phyloP scores from a whole-genome alignment of 441 rosid genomes.

The Syzygium syzygioides region DNA sequence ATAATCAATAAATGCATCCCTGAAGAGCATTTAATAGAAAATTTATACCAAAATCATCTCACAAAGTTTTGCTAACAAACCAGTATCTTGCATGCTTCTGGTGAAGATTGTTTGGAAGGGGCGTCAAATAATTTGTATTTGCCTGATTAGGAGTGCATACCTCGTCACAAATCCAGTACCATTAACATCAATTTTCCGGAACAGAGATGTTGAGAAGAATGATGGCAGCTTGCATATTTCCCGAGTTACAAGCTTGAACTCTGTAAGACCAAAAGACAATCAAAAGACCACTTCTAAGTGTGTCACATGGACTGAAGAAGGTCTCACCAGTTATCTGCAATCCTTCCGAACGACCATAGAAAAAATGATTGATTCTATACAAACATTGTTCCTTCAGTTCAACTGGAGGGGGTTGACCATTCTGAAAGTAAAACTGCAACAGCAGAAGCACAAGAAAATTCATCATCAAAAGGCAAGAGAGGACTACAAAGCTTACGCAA shows the following conservation, averaged over 20 bases:
- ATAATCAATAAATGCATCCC: constrained; percentile 86
- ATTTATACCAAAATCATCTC: background rate
- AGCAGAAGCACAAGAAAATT: background rate
- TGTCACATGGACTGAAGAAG: background rate
- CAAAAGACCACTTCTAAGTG: constrained; percentile 8
- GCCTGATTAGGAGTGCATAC: constrained; percentile 31
- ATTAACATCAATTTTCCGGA: constrained; percentile 71
- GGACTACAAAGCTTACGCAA: background rate
- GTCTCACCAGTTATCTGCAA: constrained; percentile 68
- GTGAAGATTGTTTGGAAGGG: background rate
- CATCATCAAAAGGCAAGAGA: background rate
- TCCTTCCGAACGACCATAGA: constrained; percentile 70
- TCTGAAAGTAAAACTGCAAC: constrained; percentile 85
- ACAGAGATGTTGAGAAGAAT: constrained; percentile 75
- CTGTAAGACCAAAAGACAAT: constrained; percentile 30
- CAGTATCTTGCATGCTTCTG: background rate
- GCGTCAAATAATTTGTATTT: background rate
- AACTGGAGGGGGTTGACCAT: constrained; percentile 84
- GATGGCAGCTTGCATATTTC: constrained; percentile 98
- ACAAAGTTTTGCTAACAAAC: background rate
- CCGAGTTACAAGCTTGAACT: constrained; percentile 77
- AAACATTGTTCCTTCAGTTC: constrained; percentile 79
- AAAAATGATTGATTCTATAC: constrained; percentile 61
- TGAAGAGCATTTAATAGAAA: constrained; percentile 8
- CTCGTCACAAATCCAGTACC: constrained; percentile 63